phyloP scores from a whole-genome alignment of 2,329 filamentous ascomycete species.

The Cryphonectria nitschkei region DNA sequence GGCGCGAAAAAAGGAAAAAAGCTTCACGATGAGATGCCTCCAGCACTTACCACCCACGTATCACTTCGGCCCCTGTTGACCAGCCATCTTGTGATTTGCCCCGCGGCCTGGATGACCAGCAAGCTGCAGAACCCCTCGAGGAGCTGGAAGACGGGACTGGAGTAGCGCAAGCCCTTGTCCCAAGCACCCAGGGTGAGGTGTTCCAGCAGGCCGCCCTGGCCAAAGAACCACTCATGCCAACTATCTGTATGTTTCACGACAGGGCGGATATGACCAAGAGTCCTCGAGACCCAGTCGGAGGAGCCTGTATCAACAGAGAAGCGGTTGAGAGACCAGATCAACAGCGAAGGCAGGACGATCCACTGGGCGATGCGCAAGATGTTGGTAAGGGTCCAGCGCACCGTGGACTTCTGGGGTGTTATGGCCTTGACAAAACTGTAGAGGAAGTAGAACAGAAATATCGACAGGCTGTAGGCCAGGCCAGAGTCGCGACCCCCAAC shows the following conservation, averaged over 20 bases:
- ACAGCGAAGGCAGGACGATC: constrained; percentile 79
- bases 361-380: constrained; percentile 79
- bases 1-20: constrained; percentile 3
- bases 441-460: constrained; percentile 88
- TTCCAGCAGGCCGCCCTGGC: constrained; percentile 81
- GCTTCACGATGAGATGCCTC: background rate
- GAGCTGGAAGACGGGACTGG: constrained; percentile 91
- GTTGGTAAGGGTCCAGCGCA: constrained; percentile 72
- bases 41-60: constrained; percentile 83
- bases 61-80: constrained; percentile 93
- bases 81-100: constrained; percentile 92
- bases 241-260: constrained; percentile 60
- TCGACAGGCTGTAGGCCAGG: constrained; percentile 86
- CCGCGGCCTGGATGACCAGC: constrained; percentile 90
- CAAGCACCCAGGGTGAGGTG: constrained; percentile 80
- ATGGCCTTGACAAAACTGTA: constrained; percentile 80
- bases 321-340: constrained; percentile 95
- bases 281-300: constrained; percentile 80
- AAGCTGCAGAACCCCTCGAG: constrained; percentile 96
- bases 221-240: constrained; percentile 84
- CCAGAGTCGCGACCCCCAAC: constrained; percentile 94
- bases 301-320: constrained; percentile 88
- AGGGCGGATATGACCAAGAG: constrained; percentile 69
- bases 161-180: constrained; percentile 88
- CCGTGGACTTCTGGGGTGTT: constrained; percentile 76